phyloP scores from a whole-genome alignment of 2,329 filamentous ascomycete genomes.

The Sporothrix protearum region DNA sequence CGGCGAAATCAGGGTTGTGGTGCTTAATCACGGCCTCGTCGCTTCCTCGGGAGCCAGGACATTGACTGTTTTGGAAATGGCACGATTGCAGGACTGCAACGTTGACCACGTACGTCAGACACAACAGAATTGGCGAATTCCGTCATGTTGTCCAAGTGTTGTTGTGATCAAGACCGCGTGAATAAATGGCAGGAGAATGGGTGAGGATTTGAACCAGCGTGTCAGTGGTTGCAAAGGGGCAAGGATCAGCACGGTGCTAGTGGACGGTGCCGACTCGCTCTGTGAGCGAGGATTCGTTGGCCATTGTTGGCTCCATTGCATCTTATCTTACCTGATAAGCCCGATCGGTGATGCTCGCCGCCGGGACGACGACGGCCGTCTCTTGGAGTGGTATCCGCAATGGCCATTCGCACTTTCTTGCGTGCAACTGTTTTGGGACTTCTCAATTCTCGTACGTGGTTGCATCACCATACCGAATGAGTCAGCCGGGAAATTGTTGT shows the following conservation, averaged over 20 bases:
- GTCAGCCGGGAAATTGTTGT: not conserved
- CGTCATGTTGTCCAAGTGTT: too few relatives aligned
- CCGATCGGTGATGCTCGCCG: slow-evolving; percentile 11
- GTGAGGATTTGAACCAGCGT: not conserved
- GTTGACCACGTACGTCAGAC: too few relatives aligned
- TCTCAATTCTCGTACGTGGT: too few relatives aligned
- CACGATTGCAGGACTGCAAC: too few relatives aligned
- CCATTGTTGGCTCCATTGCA: too few relatives aligned
- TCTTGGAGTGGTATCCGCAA: too few relatives aligned
- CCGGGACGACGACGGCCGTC: not conserved
- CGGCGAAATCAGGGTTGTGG: not conserved
- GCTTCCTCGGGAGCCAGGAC: too few relatives aligned
- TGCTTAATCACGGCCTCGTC: not conserved
- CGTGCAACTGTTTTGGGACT: too few relatives aligned
- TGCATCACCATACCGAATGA: not conserved
- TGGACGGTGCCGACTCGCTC: not conserved
- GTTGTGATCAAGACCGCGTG: not conserved
- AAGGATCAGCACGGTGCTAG: not conserved
- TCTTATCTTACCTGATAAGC: not conserved
- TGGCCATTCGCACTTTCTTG: too few relatives aligned
- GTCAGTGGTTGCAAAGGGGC: not conserved
- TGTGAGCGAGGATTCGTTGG: too few relatives aligned
- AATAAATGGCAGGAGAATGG: not conserved
- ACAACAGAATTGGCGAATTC: too few relatives aligned
- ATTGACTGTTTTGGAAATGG: too few relatives aligned